Evolutionary conservation across 2,329 filamentous ascomycete genomes (phyloP).

Genomic region (Pseudogymnoascus sp.): DNA sequence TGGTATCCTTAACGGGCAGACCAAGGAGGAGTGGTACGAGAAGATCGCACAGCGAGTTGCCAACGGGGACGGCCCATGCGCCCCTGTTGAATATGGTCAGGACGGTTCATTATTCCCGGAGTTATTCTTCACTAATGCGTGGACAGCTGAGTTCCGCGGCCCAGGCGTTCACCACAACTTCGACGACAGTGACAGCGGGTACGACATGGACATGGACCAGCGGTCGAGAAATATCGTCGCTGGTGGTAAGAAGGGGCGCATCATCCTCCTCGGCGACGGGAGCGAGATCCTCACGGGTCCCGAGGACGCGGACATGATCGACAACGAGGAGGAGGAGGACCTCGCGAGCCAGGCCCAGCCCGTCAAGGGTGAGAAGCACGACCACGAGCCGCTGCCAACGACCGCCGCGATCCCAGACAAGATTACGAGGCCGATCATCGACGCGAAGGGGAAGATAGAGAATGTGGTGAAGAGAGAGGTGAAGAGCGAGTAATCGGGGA

Average conservation of each 20-base stretch:
- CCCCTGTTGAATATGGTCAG: slow-evolving; percentile 96
- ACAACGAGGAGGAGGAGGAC: slow-evolving; percentile 80
- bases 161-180: slow-evolving; percentile 75
- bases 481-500: not conserved
- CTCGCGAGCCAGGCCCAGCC: slow-evolving; percentile 63
- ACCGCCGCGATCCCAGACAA: not conserved
- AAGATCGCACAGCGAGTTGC: slow-evolving; percentile 89
- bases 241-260: slow-evolving; percentile 67
- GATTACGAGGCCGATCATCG: not conserved
- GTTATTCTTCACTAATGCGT: slow-evolving; percentile 16
- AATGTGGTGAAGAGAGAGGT: not conserved
- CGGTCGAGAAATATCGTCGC: slow-evolving; percentile 32
- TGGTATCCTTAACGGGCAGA: slow-evolving; percentile 81
- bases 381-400: not conserved
- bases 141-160: slow-evolving; percentile 72
- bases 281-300: slow-evolving; percentile 85
- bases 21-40: slow-evolving; percentile 97
- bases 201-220: slow-evolving; percentile 65
- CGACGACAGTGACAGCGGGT: slow-evolving; percentile 69
- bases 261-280: slow-evolving; percentile 92
- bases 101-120: slow-evolving; percentile 17
- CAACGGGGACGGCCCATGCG: slow-evolving; percentile 94
- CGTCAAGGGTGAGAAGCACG: slow-evolving; percentile 45
- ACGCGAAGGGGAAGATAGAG: slow-evolving; percentile 2
- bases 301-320: slow-evolving; percentile 89